phyloP scores from a whole-genome alignment of 108 stramenopile genomes.

The Aureococcus anophagefferens region DNA sequence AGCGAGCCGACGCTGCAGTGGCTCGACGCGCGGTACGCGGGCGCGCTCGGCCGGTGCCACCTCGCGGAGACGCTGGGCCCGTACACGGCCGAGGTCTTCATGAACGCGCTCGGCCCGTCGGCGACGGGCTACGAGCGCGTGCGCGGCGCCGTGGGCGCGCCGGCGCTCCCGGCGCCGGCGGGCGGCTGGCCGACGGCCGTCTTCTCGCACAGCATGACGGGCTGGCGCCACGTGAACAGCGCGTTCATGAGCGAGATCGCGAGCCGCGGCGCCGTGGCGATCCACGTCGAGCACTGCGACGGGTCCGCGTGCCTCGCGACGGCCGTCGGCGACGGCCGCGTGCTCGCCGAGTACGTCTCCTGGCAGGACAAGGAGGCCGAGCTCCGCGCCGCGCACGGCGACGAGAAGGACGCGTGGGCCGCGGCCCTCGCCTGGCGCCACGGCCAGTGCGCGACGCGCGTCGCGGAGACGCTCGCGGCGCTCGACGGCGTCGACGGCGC shows the following conservation, averaged over 20 bases:
- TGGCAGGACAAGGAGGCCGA: too few species aligned
- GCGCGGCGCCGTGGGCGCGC: background rate
- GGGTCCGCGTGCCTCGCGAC: background rate
- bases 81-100: background rate
- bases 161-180: background rate
- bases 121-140: background rate
- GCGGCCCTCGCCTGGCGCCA: background rate
- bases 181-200: constrained; percentile 5
- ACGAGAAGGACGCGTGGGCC: background rate
- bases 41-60: background rate
- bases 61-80: background rate
- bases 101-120: background rate
- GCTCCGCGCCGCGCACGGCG: background rate
- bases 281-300: background rate
- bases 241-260: background rate
- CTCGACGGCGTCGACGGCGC: background rate
- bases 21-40: background rate
- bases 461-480: background rate
- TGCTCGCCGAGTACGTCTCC: background rate
- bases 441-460: background rate
- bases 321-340: background rate
- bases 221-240: constrained; percentile 1
- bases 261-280: background rate
- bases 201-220: constrained; percentile 3
- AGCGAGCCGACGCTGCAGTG: background rate